Conservation (phyloP, 2,329 filamentous ascomycete species). For the Aspergillus sp. region DNA sequence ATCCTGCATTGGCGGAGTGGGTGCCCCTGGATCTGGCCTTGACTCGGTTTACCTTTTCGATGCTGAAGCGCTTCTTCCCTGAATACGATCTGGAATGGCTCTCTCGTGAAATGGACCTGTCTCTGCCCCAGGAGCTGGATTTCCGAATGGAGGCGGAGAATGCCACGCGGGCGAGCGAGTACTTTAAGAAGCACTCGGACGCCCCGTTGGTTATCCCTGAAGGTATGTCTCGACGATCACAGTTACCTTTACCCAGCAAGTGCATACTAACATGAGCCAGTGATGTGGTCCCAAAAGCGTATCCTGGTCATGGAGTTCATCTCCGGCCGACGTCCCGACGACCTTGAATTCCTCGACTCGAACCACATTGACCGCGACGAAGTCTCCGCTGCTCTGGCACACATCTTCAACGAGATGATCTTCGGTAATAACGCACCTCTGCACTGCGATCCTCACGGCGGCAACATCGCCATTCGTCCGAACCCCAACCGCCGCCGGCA, state of each 20-base stretch:
- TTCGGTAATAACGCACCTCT: conserved; percentile 85
- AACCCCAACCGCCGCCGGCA: conserved; percentile 62
- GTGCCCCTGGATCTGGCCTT: conserved; percentile 82
- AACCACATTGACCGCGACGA: conserved; percentile 92
- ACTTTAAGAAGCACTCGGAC: conserved; percentile 73
- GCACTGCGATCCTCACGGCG: conserved; percentile 95
- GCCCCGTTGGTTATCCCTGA: conserved; percentile 86
- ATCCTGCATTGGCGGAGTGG: conserved; percentile 87
- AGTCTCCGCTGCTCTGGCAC: conserved; percentile 84
- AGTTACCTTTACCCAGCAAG: neutral
- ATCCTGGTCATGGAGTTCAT: conserved; percentile 96
- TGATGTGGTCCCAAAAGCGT: conserved; percentile 83
- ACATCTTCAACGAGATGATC: conserved; percentile 99
- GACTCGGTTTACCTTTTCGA: conserved; percentile 85
- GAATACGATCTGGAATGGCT: conserved; percentile 98
- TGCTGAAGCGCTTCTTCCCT: conserved; percentile 88
- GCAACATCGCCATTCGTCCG: conserved; percentile 88
- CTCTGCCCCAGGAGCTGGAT: conserved; percentile 86
- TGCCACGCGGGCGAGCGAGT: conserved; percentile 73
- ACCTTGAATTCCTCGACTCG: conserved; percentile 80
- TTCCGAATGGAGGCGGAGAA: conserved; percentile 85
- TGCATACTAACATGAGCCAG: conserved; percentile 40
- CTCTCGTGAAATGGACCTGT: conserved; percentile 87
- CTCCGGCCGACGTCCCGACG: conserved; percentile 81
- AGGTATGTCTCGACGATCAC: conserved; percentile 30